Evolutionary conservation across 1,139 yeast species (phyloP).

Genomic region (Hansenula lynferdii): DNA sequence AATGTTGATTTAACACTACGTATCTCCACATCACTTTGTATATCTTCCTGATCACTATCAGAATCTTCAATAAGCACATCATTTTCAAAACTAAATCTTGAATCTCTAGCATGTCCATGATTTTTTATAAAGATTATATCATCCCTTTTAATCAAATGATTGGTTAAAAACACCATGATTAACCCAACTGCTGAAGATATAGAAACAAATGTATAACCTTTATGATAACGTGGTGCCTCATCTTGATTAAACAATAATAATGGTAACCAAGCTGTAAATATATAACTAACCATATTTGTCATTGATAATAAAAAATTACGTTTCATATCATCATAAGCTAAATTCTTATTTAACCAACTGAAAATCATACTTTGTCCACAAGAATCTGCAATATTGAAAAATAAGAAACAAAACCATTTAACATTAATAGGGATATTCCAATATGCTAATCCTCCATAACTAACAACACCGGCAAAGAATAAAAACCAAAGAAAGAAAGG

Average conservation of each 20-base stretch:
- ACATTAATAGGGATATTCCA: slow-evolving; percentile 41
- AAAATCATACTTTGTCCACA: slow-evolving; percentile 42
- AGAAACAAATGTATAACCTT: background rate
- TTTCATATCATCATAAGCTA: slow-evolving; percentile 43
- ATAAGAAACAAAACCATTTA: slow-evolving; percentile 41
- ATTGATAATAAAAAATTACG: slow-evolving; percentile 44
- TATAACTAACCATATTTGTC: slow-evolving; percentile 36
- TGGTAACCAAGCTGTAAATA: background rate
- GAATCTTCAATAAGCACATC: too few species aligned
- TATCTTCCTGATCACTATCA: background rate
- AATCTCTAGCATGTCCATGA: background rate
- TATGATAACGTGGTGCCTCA: slow-evolving; percentile 1
- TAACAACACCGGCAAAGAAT: slow-evolving; percentile 34
- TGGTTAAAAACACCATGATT: background rate
- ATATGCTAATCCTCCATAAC: slow-evolving; percentile 36
- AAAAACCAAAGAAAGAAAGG: slow-evolving; percentile 31
- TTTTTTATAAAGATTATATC: background rate
- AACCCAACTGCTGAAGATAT: background rate
- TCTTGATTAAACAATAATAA: background rate
- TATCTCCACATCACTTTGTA: background rate
- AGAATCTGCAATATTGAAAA: slow-evolving; percentile 44
- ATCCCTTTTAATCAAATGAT: background rate
- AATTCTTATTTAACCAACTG: slow-evolving; percentile 46
- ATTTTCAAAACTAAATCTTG: too few species aligned
- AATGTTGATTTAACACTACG: background rate